A percentile compares a stretch with the other conserved stretches of the same genome.
Evolutionary conservation across 2,329 filamentous ascomycete genomes (phyloP).

Genomic region (Mycosphaerella sp.): DNA sequence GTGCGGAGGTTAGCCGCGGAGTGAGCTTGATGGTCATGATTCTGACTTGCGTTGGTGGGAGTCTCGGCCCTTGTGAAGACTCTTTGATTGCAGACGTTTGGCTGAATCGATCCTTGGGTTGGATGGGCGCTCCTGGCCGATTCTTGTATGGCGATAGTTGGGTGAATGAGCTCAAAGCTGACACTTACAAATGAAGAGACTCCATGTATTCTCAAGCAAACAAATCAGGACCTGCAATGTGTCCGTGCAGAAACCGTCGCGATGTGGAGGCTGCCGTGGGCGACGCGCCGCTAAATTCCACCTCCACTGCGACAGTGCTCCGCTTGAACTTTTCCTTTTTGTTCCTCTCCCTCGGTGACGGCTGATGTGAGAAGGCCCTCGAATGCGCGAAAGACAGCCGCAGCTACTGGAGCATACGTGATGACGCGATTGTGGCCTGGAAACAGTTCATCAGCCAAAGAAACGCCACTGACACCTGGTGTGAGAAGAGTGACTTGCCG

Average conservation of each 20-base stretch:
- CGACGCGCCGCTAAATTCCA: neutral
- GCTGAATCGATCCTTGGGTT: too few relatives aligned
- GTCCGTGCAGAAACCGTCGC: neutral
- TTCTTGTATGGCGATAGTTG: too few relatives aligned
- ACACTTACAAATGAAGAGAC: neutral
- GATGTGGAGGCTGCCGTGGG: neutral
- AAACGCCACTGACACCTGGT: neutral
- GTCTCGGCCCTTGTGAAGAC: neutral
- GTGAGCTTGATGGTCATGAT: neutral
- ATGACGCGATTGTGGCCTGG: slow-evolving; percentile 65
- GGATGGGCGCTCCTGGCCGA: too few relatives aligned
- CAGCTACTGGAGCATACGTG: slow-evolving; percentile 55
- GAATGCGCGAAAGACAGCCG: slow-evolving; percentile 62
- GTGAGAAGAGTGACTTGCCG: slow-evolving; percentile 29
- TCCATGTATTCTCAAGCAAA: neutral
- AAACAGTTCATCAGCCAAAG: neutral
- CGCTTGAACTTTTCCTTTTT: neutral
- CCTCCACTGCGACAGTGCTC: neutral
- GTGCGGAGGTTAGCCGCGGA: neutral
- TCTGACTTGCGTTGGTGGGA: neutral
- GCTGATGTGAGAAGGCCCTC: slow-evolving; percentile 32
- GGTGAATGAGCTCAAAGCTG: too few relatives aligned
- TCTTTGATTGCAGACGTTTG: neutral
- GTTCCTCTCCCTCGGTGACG: too few relatives aligned
- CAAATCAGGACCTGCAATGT: neutral